phyloP scores from a whole-genome alignment of 2,329 filamentous ascomycete species.

The Aspergillus glaucus region DNA sequence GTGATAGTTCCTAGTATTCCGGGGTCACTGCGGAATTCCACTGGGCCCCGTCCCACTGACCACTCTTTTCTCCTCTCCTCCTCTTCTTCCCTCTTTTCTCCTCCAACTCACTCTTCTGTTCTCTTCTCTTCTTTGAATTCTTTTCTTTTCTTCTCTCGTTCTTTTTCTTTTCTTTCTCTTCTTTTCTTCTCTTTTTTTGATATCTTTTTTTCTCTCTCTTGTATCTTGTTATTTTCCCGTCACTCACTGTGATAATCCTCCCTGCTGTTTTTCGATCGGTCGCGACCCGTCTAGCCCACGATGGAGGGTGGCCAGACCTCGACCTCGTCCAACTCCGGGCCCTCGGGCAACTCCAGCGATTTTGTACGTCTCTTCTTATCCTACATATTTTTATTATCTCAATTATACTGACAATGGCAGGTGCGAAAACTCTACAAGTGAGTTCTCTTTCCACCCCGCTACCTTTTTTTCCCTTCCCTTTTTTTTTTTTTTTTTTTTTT shows the following conservation, averaged over 20 bases:
- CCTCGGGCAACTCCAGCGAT: constrained; percentile 82
- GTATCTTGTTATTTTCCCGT: constrained; percentile 6
- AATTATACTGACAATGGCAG: constrained; percentile 43
- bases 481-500: constrained; percentile 1
- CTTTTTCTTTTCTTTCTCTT: constrained; percentile 3
- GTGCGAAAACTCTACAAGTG: constrained; percentile 99
- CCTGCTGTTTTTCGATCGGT: constrained; percentile 30
- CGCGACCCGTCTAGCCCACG: constrained; percentile 35
- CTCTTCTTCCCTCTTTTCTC: constrained; percentile 3
- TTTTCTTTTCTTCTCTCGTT: neutral
- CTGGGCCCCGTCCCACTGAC: no score
- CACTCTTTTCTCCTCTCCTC: neutral
- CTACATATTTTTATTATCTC: constrained; percentile 3
- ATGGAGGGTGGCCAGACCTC: constrained; percentile 43
- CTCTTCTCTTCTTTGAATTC: constrained; percentile 6
- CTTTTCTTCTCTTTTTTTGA: constrained; percentile 1
- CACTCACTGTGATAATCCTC: constrained; percentile 1
- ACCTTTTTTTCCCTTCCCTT: neutral
- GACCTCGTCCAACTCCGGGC: constrained; percentile 35
- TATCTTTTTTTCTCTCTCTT: constrained; percentile 1
- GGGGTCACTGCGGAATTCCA: no score
- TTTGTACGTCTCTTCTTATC: constrained; percentile 61
- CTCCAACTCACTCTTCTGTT: constrained; percentile 1
- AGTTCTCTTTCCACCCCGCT: constrained; percentile 24
- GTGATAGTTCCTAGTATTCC: no score